A percentile compares a stretch with the other conserved stretches of the same genome.
phyloP scores from a whole-genome alignment of 176 grass and related monocot genomes.

The Tuctoria greenei region DNA sequence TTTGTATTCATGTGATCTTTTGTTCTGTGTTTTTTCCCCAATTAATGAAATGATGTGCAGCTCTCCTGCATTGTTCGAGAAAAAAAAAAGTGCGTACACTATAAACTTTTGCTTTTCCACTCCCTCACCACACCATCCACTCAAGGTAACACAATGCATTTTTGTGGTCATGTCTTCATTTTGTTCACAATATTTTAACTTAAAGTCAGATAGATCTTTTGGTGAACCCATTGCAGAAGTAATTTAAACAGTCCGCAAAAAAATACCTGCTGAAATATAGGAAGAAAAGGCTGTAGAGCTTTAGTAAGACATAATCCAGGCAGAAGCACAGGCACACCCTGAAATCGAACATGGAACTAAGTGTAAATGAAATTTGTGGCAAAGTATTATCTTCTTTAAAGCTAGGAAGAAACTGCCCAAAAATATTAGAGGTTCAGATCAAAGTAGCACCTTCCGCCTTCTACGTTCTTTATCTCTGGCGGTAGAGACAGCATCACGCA shows the following conservation, averaged over 20 bases:
- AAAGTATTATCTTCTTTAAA: neutral
- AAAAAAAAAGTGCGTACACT: no score
- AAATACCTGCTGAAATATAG: constrained; percentile 89
- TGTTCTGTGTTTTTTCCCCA: no score
- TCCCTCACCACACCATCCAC: no score
- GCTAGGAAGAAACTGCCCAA: neutral
- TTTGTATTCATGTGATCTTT: no score
- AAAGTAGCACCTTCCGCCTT: constrained; percentile 73
- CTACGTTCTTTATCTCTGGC: constrained; percentile 96
- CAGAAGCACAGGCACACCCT: constrained; percentile 84
- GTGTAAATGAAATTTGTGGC: constrained; percentile 5
- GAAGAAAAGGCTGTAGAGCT: constrained; percentile 89
- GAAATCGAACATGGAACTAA: constrained; percentile 43
- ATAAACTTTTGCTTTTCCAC: no score
- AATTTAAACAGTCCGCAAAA: neutral
- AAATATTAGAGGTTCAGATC: constrained; percentile 14
- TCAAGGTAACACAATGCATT: no score
- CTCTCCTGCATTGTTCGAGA: no score
- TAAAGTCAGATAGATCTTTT: no score
- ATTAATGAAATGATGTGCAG: no score
- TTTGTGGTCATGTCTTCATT: no score
- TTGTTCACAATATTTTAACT: no score
- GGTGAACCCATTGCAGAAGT: no score
- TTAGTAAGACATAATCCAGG: constrained; percentile 93
- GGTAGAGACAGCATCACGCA: constrained; percentile 91